Percentiles rank a stretch among this genome's conserved stretches.
phyloP scores from a whole-genome alignment of 2,329 filamentous ascomycete species.

The Periconia sp. region DNA sequence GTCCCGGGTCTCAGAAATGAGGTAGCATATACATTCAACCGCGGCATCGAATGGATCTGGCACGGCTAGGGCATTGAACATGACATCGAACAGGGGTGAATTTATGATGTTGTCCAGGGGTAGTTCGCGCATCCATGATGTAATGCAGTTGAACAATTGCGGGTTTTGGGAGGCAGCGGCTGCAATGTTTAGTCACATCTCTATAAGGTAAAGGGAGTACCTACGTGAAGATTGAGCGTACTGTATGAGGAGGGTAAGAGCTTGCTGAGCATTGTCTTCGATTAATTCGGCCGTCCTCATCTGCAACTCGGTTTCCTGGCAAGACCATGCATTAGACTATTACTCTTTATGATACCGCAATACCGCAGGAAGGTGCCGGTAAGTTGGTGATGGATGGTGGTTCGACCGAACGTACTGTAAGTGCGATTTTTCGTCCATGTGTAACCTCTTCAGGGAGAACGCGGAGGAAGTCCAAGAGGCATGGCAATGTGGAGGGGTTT shows the following conservation, averaged over 20 bases:
- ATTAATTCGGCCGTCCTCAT: slow-evolving; percentile 85
- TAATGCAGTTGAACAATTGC: slow-evolving; percentile 90
- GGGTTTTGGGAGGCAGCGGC: slow-evolving; percentile 81
- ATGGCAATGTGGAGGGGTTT: slow-evolving; percentile 77
- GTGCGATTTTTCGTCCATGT: slow-evolving; percentile 98
- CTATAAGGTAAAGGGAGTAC: slow-evolving; percentile 27
- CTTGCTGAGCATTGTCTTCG: slow-evolving; percentile 85
- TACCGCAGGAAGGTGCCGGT: slow-evolving; percentile 40
- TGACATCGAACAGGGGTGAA: slow-evolving; percentile 79
- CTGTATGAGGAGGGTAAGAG: slow-evolving; percentile 82
- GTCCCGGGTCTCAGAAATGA: slow-evolving; percentile 89
- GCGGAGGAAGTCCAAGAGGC: slow-evolving; percentile 92
- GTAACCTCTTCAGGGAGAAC: slow-evolving; percentile 98
- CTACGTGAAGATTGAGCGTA: slow-evolving; percentile 90
- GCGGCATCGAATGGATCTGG: slow-evolving; percentile 83
- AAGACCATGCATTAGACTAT: slow-evolving; percentile 45
- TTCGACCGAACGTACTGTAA: slow-evolving; percentile 85
- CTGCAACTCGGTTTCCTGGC: slow-evolving; percentile 89
- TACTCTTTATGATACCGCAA: slow-evolving; percentile 39
- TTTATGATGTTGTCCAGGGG: slow-evolving; percentile 80
- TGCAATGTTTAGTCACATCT: slow-evolving; percentile 3
- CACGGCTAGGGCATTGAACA: slow-evolving; percentile 74
- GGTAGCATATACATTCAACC: slow-evolving; percentile 87
- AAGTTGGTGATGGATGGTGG: slow-evolving; percentile 40
- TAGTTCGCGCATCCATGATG: slow-evolving; percentile 94